Evolutionary conservation across 768 basidiomycete genomes (phyloP), one percentile per base, ranked within the genome.

Genomic region (Lyophyllum decastes): DNA sequence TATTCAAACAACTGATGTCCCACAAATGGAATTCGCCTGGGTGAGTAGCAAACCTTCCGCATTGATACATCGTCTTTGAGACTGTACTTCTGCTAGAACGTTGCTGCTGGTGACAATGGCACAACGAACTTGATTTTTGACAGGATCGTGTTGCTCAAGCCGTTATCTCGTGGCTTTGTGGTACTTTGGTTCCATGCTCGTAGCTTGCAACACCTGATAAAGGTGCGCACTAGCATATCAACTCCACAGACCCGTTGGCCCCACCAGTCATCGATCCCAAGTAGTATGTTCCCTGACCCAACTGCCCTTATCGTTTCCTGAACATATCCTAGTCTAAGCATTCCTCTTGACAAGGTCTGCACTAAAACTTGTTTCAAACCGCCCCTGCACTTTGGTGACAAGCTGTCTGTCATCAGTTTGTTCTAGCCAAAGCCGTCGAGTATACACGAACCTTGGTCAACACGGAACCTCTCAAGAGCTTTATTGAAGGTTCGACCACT

Each of bases 1-100:
- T 10, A 57, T 61, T 17, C 11, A 43, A 12, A 44, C 48, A 21
- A 54, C 55, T 8, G 55, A 54, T 44, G 38, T 61, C 30, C 60
- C 60, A n/a, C 60, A 61, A 45, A 49, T 54, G 25, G 60, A 61
- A 45, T 61, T 61, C 25, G 54, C 61, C n/a, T 61, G 61, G 61
- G 61, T 55, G n/a, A 34, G 57, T 33, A 11, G 26, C 19, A 2
- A 2, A 26, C 24, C 21, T 47, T 43, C n/a, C 8, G 21, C 16
- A 17, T 45, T 34, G 19, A 16, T 11, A 4, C 2, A 46, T 10
- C 9, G 22, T 14, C 12, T 19, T 48, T 52, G 21, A 38, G 4
- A 25, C 46, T 22, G 7, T 22, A 40, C 30, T 21, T 11, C 9
- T 30, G 7, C 33, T 25, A 59, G 60, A 58, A 61, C 27, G 44